Evolutionary conservation across 1,284 basidiomycete species (phyloP).

Genomic region (Neotropicomus parvogracilis): DNA sequence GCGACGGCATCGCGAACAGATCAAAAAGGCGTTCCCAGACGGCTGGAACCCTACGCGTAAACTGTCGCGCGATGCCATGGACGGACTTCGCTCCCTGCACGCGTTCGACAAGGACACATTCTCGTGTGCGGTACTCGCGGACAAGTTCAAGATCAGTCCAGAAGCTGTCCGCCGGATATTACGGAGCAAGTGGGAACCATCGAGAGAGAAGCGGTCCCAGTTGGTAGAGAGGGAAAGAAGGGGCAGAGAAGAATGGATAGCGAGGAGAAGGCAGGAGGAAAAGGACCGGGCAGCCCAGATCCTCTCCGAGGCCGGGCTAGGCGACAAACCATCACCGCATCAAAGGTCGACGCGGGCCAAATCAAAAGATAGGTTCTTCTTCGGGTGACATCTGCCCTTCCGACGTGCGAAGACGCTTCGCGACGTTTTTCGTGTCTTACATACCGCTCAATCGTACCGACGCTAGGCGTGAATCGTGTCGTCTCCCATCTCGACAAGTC

Average conservation of each 20-base stretch:
- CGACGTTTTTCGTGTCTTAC: slow-evolving; percentile 1
- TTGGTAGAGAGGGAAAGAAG: slow-evolving; percentile 59
- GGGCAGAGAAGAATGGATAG: slow-evolving; percentile 42
- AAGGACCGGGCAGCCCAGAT: slow-evolving; percentile 32
- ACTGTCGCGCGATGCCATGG: slow-evolving; percentile 89
- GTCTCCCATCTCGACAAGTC: slow-evolving; percentile 11
- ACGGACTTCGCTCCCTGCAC: slow-evolving; percentile 74
- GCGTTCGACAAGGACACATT: slow-evolving; percentile 66
- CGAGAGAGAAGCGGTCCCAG: slow-evolving; percentile 51
- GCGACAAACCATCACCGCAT: slow-evolving; percentile 21
- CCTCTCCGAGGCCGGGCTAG: slow-evolving; percentile 21
- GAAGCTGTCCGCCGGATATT: slow-evolving; percentile 86
- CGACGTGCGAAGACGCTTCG: slow-evolving; percentile 18
- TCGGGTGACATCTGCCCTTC: slow-evolving; percentile 30
- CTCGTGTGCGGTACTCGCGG: slow-evolving; percentile 67
- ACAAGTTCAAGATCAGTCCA: slow-evolving; percentile 78
- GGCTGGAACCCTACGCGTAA: slow-evolving; percentile 88
- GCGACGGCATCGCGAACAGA: slow-evolving; percentile 51
- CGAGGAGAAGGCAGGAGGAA: slow-evolving; percentile 43
- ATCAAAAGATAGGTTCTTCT: slow-evolving; percentile 39
- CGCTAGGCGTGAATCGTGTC: slow-evolving; percentile 1
- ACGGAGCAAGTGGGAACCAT: slow-evolving; percentile 75
- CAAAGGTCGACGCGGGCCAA: slow-evolving; percentile 24
- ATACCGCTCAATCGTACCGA: background rate
- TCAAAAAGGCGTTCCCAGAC: slow-evolving; percentile 64